Conservation (phyloP, 345 rosid species). For the Rhizophora apiculata region DNA sequence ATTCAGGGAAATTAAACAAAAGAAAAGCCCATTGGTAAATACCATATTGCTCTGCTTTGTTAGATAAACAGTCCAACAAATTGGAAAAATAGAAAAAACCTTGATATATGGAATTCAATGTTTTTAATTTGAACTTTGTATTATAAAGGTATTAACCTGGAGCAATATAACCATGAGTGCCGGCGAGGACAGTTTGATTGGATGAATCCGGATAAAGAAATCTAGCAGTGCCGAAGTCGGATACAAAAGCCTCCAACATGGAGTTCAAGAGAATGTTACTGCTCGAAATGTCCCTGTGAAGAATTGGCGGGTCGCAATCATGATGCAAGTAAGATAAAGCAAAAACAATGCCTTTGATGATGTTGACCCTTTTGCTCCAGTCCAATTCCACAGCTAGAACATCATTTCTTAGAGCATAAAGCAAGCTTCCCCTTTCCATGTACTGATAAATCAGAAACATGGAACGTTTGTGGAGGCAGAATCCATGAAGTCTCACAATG, state of each 20-base stretch:
- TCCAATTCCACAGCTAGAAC: not conserved
- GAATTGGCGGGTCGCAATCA: not conserved
- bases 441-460: not conserved
- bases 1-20: not conserved
- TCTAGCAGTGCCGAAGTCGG: not conserved
- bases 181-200: not conserved
- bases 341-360: not conserved
- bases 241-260: not conserved
- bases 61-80: too few relatives aligned
- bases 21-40: not conserved
- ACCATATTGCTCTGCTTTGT: too few relatives aligned
- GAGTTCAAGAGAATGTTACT: not conserved
- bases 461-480: not conserved
- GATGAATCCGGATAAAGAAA: not conserved
- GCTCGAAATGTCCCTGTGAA: not conserved
- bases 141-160: not conserved
- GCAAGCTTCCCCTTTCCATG: not conserved
- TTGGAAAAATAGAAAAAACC: too few relatives aligned
- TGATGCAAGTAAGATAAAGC: not conserved
- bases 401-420: not conserved
- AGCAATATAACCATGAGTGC: not conserved
- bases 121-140: too few relatives aligned
- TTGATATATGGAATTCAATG: too few relatives aligned
- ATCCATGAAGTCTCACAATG: not conserved
- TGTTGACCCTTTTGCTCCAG: not conserved